Conservation (phyloP, 1,284 basidiomycete species). For the Ceratobasidium sp. region DNA sequence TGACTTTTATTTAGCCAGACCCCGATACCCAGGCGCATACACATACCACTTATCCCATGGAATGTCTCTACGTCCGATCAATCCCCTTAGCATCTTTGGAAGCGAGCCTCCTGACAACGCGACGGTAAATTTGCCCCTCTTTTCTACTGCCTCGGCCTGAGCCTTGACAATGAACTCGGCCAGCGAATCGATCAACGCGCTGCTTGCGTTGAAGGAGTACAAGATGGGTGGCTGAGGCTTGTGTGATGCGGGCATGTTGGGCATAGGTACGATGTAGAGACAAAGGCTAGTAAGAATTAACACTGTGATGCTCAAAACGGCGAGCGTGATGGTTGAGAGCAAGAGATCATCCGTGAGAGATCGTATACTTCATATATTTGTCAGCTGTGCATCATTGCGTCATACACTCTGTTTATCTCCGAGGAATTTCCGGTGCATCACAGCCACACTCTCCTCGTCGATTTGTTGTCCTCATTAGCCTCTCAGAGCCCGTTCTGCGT, state of each 20-base stretch:
- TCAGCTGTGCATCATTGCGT: constrained; percentile 18
- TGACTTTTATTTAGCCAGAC: constrained; percentile 42
- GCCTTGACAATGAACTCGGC: constrained; percentile 86
- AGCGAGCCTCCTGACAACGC: constrained; percentile 94
- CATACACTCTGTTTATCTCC: constrained; percentile 1
- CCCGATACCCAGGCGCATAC: constrained; percentile 26
- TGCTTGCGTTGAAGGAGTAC: constrained; percentile 69
- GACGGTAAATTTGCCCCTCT: constrained; percentile 88
- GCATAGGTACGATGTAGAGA: background rate
- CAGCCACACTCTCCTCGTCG: background rate
- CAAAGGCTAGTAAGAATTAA: constrained; percentile 46
- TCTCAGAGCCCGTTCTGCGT: constrained; percentile 29
- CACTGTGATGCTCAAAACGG: constrained; percentile 55
- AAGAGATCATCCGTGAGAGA: constrained; percentile 40
- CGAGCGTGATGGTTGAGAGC: constrained; percentile 52
- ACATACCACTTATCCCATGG: constrained; percentile 96
- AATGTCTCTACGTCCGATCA: constrained; percentile 73
- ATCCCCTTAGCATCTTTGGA: constrained; percentile 79
- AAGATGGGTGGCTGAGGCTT: constrained; percentile 67
- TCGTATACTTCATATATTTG: constrained; percentile 29
- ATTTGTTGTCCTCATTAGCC: background rate
- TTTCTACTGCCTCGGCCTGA: constrained; percentile 87
- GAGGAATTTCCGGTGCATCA: background rate
- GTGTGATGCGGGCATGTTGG: constrained; percentile 49
- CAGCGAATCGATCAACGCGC: constrained; percentile 67